phyloP scores from a whole-genome alignment of 1,284 basidiomycete species.

The Ceratobasidium sp. region DNA sequence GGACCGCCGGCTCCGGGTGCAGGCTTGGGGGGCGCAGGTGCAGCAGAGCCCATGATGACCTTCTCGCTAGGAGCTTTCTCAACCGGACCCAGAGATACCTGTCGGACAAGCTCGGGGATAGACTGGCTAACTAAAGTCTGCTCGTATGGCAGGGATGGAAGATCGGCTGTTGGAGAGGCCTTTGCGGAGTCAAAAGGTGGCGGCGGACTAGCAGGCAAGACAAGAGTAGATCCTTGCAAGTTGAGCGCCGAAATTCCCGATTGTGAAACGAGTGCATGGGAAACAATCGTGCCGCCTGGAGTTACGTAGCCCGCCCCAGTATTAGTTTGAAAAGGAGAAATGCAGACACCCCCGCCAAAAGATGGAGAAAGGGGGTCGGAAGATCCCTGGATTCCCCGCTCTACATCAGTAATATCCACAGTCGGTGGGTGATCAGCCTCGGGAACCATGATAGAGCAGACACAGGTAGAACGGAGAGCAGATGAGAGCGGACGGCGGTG shows the following conservation, averaged over 20 bases:
- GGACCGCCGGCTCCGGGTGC: constrained; percentile 4
- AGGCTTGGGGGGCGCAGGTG: constrained; percentile 7
- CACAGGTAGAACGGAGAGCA: constrained; percentile 2
- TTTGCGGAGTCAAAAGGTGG: constrained; percentile 28
- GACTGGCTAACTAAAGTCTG: background rate
- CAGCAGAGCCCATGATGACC: constrained; percentile 26
- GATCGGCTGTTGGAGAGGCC: constrained; percentile 17
- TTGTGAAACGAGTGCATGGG: constrained; percentile 23
- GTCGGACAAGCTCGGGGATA: background rate
- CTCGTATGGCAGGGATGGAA: constrained; percentile 11
- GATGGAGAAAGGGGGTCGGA: constrained; percentile 36
- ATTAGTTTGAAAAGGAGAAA: constrained; percentile 11
- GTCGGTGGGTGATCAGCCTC: constrained; percentile 16
- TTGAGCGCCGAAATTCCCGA: constrained; percentile 32
- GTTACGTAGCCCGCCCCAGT: background rate
- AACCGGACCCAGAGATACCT: constrained; percentile 21
- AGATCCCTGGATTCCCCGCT: constrained; percentile 32
- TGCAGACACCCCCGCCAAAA: constrained; percentile 15
- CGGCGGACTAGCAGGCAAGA: constrained; percentile 3
- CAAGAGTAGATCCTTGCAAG: constrained; percentile 7
- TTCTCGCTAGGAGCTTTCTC: constrained; percentile 34
- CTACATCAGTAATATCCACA: constrained; percentile 16
- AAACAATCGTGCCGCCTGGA: background rate
- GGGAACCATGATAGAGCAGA: constrained; percentile 21
- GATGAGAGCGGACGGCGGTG: constrained; percentile 10